Evolutionary conservation across 192 early-diverging fungal genomes (phyloP).

Genomic region (Backusella mclennaniae): DNA sequence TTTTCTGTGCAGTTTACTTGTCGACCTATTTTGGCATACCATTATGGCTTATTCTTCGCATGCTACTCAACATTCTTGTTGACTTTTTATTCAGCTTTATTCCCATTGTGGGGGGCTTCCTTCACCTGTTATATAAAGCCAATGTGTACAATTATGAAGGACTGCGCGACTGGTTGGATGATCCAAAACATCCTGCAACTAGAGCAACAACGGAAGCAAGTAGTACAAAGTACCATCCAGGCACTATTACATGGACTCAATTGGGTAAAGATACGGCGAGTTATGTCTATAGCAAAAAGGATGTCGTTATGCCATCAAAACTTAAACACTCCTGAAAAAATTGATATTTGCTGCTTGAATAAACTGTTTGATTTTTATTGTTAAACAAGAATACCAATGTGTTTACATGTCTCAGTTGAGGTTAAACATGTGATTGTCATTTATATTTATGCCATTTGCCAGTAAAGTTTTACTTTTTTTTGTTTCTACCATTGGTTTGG

Average conservation of each 20-base stretch:
- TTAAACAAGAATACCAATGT: no score
- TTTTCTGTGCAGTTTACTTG: conserved; percentile 9
- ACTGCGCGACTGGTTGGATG: conserved; percentile 14
- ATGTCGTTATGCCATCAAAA: background rate
- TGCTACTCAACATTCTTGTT: conserved; percentile 18
- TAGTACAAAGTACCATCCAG: background rate
- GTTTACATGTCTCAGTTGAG: no score
- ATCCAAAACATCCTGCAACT: background rate
- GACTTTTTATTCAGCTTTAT: conserved; percentile 24
- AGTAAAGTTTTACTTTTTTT: no score
- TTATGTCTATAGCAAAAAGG: background rate
- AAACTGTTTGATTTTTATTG: background rate
- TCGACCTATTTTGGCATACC: conserved; percentile 25
- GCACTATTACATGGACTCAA: background rate
- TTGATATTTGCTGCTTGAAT: background rate
- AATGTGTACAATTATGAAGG: conserved; percentile 30
- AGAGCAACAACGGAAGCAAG: background rate
- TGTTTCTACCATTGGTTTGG: no score
- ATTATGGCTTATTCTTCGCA: conserved; percentile 22
- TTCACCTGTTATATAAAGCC: conserved; percentile 27
- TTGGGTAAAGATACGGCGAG: background rate
- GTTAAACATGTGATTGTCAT: no score
- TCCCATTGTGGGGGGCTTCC: conserved; percentile 16
- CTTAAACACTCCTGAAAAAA: background rate
- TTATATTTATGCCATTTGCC: no score